A percentile compares a stretch with the other conserved stretches of the same genome.
Conservation (phyloP, 352 stramenopile genomes). For the Phytopythium delawarense region DNA sequence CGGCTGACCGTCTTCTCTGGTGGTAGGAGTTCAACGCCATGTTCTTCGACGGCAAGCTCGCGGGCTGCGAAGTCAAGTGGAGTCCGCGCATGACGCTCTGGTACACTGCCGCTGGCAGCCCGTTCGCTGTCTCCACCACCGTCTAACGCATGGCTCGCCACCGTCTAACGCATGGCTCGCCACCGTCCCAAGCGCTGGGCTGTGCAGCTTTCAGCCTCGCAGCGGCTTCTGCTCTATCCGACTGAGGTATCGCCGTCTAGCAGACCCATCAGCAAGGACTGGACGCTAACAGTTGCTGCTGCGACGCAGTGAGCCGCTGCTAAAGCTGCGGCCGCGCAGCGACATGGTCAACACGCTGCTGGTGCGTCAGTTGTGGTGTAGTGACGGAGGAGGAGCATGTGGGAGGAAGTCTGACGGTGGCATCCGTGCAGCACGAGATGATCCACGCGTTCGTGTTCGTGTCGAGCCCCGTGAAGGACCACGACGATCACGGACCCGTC, state of each 20-base stretch:
- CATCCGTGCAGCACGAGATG: constrained; percentile 74
- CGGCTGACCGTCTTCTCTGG: neutral
- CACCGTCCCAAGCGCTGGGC: constrained; percentile 40
- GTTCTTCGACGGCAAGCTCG: constrained; percentile 80
- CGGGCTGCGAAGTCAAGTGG: constrained; percentile 85
- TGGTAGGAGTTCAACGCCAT: constrained; percentile 75
- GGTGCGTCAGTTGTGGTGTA: constrained; percentile 15
- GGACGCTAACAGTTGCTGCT: neutral
- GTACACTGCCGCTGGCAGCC: constrained; percentile 14
- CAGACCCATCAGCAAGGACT: too few relatives aligned
- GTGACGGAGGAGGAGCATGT: too few relatives aligned
- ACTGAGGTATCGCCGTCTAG: constrained; percentile 38
- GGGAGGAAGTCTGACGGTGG: neutral
- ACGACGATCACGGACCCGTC: constrained; percentile 79
- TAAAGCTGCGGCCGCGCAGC: constrained; percentile 73
- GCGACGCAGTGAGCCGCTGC: constrained; percentile 59
- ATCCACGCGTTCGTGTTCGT: constrained; percentile 90
- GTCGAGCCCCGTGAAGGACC: constrained; percentile 67
- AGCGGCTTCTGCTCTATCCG: constrained; percentile 83
- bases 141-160: neutral
- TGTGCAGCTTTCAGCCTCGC: constrained; percentile 74
- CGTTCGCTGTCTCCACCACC: neutral
- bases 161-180: neutral
- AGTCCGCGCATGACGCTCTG: constrained; percentile 89
- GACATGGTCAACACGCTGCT: constrained; percentile 88